Percentiles rank a stretch among this genome's conserved stretches.
These are phyloP conservation scores for Colletotrichum sp. DNA, from an alignment of 2,329 filamentous ascomycete genomes.

Conservation along the genomic window DNA sequence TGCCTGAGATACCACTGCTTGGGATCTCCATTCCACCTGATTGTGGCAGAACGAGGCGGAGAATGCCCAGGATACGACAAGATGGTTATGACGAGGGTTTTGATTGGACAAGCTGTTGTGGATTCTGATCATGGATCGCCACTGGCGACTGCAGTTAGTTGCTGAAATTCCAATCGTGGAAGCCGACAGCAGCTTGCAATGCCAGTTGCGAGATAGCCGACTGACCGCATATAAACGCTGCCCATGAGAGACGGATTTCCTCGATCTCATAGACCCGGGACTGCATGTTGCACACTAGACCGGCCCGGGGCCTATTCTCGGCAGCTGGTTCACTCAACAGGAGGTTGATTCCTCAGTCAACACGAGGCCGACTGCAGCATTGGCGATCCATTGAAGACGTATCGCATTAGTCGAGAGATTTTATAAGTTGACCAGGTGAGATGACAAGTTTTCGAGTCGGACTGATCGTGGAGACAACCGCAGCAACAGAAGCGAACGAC, in stretches of 20 bases:
- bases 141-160: accelerated
- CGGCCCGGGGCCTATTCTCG: neutral
- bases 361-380: neutral
- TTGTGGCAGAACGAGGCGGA: too few species aligned
- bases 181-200: neutral
- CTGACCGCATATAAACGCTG: neutral
- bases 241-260: too few species aligned
- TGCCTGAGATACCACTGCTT: too few species aligned
- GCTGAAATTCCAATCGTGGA: neutral
- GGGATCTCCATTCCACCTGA: too few species aligned
- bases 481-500: too few species aligned
- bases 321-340: neutral
- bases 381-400: neutral
- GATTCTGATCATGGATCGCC: accelerated
- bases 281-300: too few species aligned
- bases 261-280: too few species aligned
- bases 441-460: neutral
- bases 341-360: neutral
- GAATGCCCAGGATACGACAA: too few species aligned
- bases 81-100: too few species aligned
- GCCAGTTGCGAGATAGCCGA: neutral
- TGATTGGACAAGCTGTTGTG: neutral
- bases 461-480: neutral
- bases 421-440: neutral
- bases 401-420: neutral